phyloP scores from a whole-genome alignment of 1,284 basidiomycete genomes.

The Dichomitus squalens region DNA sequence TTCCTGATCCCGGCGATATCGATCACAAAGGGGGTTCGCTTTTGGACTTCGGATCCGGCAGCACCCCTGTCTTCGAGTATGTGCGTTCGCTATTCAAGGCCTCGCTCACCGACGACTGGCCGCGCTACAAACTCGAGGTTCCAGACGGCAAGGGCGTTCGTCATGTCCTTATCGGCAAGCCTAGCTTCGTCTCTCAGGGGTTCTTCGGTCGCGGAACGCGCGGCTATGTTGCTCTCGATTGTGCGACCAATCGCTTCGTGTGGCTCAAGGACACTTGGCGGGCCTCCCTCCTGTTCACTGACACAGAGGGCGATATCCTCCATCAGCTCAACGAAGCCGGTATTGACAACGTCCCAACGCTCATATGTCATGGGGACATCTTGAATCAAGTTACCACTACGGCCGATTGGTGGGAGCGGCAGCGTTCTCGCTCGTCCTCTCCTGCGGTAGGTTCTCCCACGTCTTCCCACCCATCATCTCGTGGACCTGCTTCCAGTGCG shows the following conservation, averaged over 20 bases:
- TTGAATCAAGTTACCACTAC: background rate
- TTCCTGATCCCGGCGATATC: background rate
- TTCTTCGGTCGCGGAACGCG: background rate
- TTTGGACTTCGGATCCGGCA: background rate
- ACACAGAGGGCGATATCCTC: constrained; percentile 5
- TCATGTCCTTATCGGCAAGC: constrained; percentile 4
- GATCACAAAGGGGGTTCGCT: too few relatives aligned
- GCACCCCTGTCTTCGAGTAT: background rate
- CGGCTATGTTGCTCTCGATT: too few relatives aligned
- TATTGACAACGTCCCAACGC: constrained; percentile 1
- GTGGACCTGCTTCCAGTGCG: background rate
- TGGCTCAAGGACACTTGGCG: constrained; percentile 14
- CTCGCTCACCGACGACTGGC: background rate
- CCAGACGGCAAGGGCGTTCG: background rate
- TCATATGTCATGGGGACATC: constrained; percentile 6
- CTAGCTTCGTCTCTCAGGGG: background rate
- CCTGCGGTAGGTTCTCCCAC: too few relatives aligned
- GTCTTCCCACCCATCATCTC: background rate
- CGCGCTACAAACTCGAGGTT: constrained; percentile 8
- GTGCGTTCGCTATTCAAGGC: background rate
- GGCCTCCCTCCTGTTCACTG: background rate
- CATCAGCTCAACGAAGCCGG: background rate
- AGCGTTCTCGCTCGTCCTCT: too few relatives aligned
- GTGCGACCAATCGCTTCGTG: background rate
- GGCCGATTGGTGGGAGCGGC: too few relatives aligned